Evolutionary conservation across 352 stramenopile species (phyloP), one percentile per base, ranked within the genome.

Genomic region (Globisporangium cystogenes): DNA sequence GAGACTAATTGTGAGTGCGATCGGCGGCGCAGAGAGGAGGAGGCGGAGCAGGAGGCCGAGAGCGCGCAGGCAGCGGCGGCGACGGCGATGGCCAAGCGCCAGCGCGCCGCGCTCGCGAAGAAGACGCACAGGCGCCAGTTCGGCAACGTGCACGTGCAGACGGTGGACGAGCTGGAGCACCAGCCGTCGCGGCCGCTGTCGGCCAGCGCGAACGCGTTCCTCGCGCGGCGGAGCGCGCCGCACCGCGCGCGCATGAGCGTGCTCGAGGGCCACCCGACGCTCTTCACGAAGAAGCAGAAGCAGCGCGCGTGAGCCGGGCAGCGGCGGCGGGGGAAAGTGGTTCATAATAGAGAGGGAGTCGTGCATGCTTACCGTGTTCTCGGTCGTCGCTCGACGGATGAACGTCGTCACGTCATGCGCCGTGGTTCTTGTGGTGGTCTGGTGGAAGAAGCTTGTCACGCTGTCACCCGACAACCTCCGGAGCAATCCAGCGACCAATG

Each of bases 231-330:
- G 33, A 51, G 23, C 7, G 82, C 82, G 1, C 82, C 82, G n/a
- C 68, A 70, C 6, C 70, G 77, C 31, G 55, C 55, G 33, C 74
- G 82, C 43, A 86, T 87, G 70, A 83, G 74, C 54, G 63, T 88
- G 44, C 54, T 93, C 23, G 70, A 88, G 24, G 82, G 82, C 46
- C 82, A 93, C 51, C 23, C 69, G 26, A 68, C 79, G 36, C 65
- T 77, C 46, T 93, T 93, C 48, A 75, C 73, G 42, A 90, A 87
- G 66, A 86, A 86, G 55, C 75, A 91, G 62, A 86, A 86, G 55
- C 53, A 67, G 48, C 63, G 35, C 24, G 61, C 23, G 20, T 43
- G 14, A 16, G n/a, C 10, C n/a, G n/a, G n/a, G n/a, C n/a, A n/a
- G n/a, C n/a, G n/a, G n/a, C n/a, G n/a, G n/a, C n/a, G n/a, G n/a